Evolutionary conservation across 2,329 filamentous ascomycete genomes (phyloP), one percentile per base, ranked within the genome.

Genomic region (Exophiala alcalophila): DNA sequence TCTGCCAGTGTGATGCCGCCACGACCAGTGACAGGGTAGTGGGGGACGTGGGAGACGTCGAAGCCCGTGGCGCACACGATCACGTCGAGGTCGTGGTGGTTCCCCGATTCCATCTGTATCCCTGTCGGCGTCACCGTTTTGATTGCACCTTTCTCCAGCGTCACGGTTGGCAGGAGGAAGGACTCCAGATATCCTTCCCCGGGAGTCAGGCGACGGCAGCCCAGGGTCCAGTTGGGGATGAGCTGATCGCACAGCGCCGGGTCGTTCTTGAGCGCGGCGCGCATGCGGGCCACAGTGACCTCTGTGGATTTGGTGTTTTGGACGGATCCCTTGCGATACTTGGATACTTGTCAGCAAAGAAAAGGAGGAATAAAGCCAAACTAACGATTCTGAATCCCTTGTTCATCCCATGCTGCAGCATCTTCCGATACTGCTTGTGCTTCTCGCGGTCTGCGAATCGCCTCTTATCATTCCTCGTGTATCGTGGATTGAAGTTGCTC

Each of bases 101-200:
- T 29, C 1, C 54, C 56, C 14, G 53, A 53, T 20, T 31, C 32
- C 1, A 55, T 59, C 8, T 52, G 25, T 31, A 63, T 52, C 4
- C 61, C 59, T 1, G 48, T 53, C 19, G 53, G 50, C 2, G 58
- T 60, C 40, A 70, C 65, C 4, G 56, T 49, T 0, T 52, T 50
- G 11, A 65, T 66, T n/a, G 65, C 50, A 19, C 62, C 64, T 16
- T 54, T 54, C 5, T 52, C 40, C 7, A 61, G 40, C 7, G 47
- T 40, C 2, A 65, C 65, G 47, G 70, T 73, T 0, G 60, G 57
- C 14, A 68, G 37, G 4, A 61, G 58, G 5, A 73, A 57, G 2
- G 73, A 68, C 53, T 76, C 70, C 6, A 77, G 65, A 52, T 73
- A 77, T 0, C 73, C 72, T 16, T 69, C 68, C 0, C 72, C 73